Base-by-base conservation (phyloP, 495 filamentous ascomycete species). In the Jackrogersella multiformis region DNA sequence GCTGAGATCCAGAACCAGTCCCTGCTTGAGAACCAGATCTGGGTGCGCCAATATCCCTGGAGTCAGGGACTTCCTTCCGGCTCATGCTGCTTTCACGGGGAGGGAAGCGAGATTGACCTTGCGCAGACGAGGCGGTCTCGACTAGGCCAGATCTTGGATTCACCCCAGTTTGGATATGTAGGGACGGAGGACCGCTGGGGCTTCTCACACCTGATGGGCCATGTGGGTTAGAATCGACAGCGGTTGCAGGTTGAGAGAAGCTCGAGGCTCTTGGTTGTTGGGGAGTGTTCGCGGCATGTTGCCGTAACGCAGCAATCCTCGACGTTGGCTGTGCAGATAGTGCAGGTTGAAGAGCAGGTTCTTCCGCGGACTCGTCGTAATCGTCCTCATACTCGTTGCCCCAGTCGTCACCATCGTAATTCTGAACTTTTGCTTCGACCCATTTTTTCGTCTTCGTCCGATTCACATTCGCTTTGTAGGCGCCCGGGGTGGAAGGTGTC, bases 401-500 rank as follows among this genome's bases (percentile, higher is more conserved):
- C 92, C 95, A 97, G 70, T 97, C 94, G 68, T 92, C 93, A 61
- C 94, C 95, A 71, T 94, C 95, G 71, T 99, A 99, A 60, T 89
- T 89, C 60, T 88, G 87, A 35, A 88, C 82, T 74, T 94, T 96
- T 20, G 95, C 95, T 70, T 97, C 89, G 9, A 94, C 89, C 95
- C 95, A 99, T 80, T 93, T 93, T 78, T 88, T 93, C 15, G 95
- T 97, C 79, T 97, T 96, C 30, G 89, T 82, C 59, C 95, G 90
- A 77, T 91, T 93, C 24, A 97, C 89, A 74, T 98, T 97, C 10
- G 93, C 85, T 59, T 81, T 81, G 68, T 84, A 87, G 3, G 77
- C 60, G 56, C 66, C 68, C 1, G 76, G 68, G 13, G 68, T 64
- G 20, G 59, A 52, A 5, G 78, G 70, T 7, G 70, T 68, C 73